Evolutionary conservation across 2,329 filamentous ascomycete genomes (phyloP).

Genomic region (Metarhizium rileyi): DNA sequence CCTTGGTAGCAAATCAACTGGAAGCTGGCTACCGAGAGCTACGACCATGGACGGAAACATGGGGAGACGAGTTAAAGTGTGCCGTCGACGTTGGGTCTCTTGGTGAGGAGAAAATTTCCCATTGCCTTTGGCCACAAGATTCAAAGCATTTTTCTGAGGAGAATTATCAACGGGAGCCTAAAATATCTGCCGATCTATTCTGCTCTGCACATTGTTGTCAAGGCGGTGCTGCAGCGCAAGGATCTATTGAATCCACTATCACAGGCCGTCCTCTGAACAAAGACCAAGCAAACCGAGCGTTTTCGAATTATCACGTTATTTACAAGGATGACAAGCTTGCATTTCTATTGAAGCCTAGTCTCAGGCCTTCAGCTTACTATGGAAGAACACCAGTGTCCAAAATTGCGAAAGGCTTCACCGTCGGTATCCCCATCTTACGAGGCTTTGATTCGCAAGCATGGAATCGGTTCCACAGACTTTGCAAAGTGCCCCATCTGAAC

Average conservation of each 20-base stretch:
- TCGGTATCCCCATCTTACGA: conserved; percentile 80
- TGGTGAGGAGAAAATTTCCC: conserved; percentile 84
- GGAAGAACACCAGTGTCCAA: conserved; percentile 72
- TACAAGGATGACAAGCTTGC: conserved; percentile 66
- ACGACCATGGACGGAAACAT: conserved; percentile 82
- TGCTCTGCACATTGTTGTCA: conserved; percentile 51
- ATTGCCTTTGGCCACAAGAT: conserved; percentile 68
- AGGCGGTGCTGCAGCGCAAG: conserved; percentile 49
- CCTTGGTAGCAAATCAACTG: conserved; percentile 78
- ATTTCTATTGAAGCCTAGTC: conserved; percentile 75
- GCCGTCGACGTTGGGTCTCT: conserved; percentile 82
- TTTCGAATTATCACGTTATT: conserved; percentile 70
- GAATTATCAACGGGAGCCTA: conserved; percentile 21
- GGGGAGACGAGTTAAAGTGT: conserved; percentile 82
- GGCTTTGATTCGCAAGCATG: conserved; percentile 75
- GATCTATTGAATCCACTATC: conserved; percentile 29
- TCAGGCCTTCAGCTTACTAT: conserved; percentile 79
- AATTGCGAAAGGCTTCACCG: conserved; percentile 70
- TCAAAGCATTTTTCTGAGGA: conserved; percentile 13
- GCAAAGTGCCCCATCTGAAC: not conserved
- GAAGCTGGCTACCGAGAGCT: conserved; percentile 86
- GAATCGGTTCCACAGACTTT: conserved; percentile 55
- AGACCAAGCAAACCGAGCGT: conserved; percentile 44
- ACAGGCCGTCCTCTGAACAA: conserved; percentile 24
- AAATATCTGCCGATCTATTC: conserved; percentile 43